Conservation (phyloP, 768 basidiomycete species). For the Russula foetens region DNA sequence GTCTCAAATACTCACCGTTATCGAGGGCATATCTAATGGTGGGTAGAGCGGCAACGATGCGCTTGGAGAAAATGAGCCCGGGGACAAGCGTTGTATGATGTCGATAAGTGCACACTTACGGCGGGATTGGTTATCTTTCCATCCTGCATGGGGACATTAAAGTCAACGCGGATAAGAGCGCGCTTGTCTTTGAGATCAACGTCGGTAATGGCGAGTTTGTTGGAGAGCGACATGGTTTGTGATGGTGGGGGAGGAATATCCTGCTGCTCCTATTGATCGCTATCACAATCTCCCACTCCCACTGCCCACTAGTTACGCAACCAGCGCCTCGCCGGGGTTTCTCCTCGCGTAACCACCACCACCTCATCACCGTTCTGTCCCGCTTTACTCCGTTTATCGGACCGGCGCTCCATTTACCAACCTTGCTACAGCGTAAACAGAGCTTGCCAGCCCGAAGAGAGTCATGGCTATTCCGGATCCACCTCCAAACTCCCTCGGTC, state of each 20-base stretch:
- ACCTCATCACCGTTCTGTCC: background rate
- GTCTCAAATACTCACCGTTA: slow-evolving; percentile 44
- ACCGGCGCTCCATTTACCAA: background rate
- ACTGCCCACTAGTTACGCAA: background rate
- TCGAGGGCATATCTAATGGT: slow-evolving; percentile 92
- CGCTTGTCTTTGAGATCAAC: slow-evolving; percentile 80
- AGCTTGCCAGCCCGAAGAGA: slow-evolving; percentile 26
- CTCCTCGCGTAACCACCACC: background rate
- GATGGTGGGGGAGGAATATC: background rate
- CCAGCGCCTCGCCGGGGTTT: background rate
- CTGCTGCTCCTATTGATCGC: slow-evolving; percentile 2
- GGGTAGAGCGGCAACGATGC: slow-evolving; percentile 93
- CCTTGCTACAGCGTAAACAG: background rate
- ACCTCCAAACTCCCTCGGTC: slow-evolving; percentile 57
- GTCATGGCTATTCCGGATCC: slow-evolving; percentile 24
- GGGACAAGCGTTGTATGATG: slow-evolving; percentile 3
- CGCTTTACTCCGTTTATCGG: slow-evolving; percentile 11
- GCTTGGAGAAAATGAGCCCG: slow-evolving; percentile 38
- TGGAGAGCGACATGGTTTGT: slow-evolving; percentile 76
- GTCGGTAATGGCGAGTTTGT: slow-evolving; percentile 91
- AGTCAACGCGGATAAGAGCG: slow-evolving; percentile 92
- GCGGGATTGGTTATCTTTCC: slow-evolving; percentile 94
- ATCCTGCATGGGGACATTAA: slow-evolving; percentile 89
- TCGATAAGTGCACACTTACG: slow-evolving; percentile 41
- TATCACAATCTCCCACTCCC: too few relatives aligned